phyloP scores from a whole-genome alignment of 2,329 filamentous ascomycete genomes.

The Pseudocercospora eumusae region DNA sequence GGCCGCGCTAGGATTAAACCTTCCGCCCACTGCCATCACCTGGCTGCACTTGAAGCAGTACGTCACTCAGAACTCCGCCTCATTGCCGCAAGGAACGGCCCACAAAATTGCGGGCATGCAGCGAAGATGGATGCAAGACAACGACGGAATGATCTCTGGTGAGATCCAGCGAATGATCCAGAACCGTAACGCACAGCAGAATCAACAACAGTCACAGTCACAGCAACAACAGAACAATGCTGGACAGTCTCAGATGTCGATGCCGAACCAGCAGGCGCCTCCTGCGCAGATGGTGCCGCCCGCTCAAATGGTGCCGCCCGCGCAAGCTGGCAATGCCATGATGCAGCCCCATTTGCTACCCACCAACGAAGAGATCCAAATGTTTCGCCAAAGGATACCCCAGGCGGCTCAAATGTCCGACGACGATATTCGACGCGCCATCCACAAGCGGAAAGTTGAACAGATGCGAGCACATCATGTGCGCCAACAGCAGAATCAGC shows the following conservation, averaged over 20 bases:
- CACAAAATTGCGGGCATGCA: conserved; percentile 42
- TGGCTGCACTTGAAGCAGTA: conserved; percentile 61
- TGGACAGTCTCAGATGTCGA: conserved; percentile 18
- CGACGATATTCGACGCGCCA: conserved; percentile 45
- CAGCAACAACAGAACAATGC: conserved; percentile 17
- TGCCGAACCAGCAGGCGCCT: conserved; percentile 39
- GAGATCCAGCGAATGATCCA: conserved; percentile 42
- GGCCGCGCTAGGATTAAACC: conserved; percentile 22
- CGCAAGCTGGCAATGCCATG: conserved; percentile 22
- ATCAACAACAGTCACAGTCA: conserved; percentile 33
- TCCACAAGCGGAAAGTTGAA: conserved; percentile 29
- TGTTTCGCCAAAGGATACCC: conserved; percentile 40
- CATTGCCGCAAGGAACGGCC: conserved; percentile 45
- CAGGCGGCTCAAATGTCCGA: conserved; percentile 43
- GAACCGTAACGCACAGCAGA: conserved; percentile 40
- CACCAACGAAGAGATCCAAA: conserved; percentile 43
- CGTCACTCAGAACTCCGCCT: conserved; percentile 50
- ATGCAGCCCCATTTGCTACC: conserved; percentile 20
- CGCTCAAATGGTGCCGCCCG: conserved; percentile 26
- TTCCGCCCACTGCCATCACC: conserved; percentile 55
- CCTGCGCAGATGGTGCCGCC: conserved; percentile 45
- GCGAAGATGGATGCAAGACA: conserved; percentile 29
- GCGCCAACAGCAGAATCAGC: conserved; percentile 42
- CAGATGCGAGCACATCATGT: conserved; percentile 31
- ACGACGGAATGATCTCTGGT: conserved; percentile 30